phyloP scores from a whole-genome alignment of 192 early-diverging fungal species.

The Coemansia sp. region DNA sequence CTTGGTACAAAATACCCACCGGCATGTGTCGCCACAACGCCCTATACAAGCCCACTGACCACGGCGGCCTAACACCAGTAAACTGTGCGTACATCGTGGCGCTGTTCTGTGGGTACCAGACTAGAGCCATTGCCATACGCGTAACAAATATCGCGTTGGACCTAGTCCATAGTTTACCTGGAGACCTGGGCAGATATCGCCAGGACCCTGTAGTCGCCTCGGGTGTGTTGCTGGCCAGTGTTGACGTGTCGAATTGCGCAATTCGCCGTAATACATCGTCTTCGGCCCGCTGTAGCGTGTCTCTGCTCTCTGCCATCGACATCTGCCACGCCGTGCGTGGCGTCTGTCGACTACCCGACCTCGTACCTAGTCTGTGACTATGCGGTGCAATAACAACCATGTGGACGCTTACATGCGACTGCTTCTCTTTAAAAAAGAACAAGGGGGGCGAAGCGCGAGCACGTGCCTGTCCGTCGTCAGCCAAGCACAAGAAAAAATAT shows the following conservation, averaged over 20 bases:
- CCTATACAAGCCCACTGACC: not conserved
- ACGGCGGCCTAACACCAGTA: not conserved
- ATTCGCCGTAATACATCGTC: conserved; percentile 24
- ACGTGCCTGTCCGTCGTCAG: conserved; percentile 5
- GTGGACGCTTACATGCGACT: not conserved
- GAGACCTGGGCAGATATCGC: conserved; percentile 3
- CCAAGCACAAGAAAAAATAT: not conserved
- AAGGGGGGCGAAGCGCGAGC: not conserved
- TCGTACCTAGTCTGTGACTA: not conserved
- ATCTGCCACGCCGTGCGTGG: conserved; percentile 1
- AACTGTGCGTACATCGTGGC: conserved; percentile 31
- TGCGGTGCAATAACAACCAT: conserved; percentile 6
- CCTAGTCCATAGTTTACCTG: conserved; percentile 18
- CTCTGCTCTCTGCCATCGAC: not conserved
- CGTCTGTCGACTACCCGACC: not conserved
- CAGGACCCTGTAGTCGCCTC: not conserved
- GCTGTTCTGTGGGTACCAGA: conserved; percentile 32
- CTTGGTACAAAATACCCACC: conserved; percentile 28
- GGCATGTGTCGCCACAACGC: conserved; percentile 9
- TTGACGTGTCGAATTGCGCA: conserved; percentile 7
- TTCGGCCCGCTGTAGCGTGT: conserved; percentile 15
- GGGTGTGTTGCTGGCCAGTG: not conserved
- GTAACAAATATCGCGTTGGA: conserved; percentile 16
- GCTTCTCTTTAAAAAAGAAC: not conserved
- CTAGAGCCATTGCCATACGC: conserved; percentile 6